Base-by-base conservation (phyloP, 2,329 filamentous ascomycete genomes). In the Ceratocystis eucalypticola region DNA sequence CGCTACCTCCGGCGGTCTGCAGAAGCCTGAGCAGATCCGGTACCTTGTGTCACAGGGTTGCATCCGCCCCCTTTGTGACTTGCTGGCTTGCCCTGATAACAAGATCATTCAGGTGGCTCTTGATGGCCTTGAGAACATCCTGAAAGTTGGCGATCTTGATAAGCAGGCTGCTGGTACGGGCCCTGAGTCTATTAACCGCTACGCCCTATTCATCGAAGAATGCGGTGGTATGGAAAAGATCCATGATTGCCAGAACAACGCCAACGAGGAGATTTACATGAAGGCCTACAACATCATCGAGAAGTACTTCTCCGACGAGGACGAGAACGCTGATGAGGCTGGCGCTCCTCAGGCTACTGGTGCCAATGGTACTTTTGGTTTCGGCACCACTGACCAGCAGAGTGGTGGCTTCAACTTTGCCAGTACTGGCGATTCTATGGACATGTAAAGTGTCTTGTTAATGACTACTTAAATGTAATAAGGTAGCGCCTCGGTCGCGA, bases 201-300 rank as follows among this genome's bases (percentile, higher is more conserved):
- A 96, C 74, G 94, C 94, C 61, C 84, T 99, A 70, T 97, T 96
- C 79, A 99, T 99, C 71, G 94, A 99, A 79, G 94, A 99, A 78
- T 96, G 92, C 71, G 91, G 91, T 74, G 94, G 94, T 71, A 99
- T 99, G 94, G 94, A 97, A 82, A 97, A 97, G 87, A 97, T 99
- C 72, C 94, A 99, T 79, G 93, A 97, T 72, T 97, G 94, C 84
- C 94, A 99, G 82, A 96, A 95, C 81, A 99, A 99, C 74, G 93
- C 93, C 80, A 99, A 99, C 79, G 94, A 99, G 80, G 94, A 99
- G 79, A 99, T 99, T 72, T 99, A 99, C 83, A 97, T 99, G 93
- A 99, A 99, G 86, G 94, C 94, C 0, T 99, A 97, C 84, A 97
- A 96, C 84, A 99, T 99, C 78, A 99, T 99, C 71, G 94, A 99